phyloP scores from a whole-genome alignment of 331 rosid species.

The Quercus phellos region DNA sequence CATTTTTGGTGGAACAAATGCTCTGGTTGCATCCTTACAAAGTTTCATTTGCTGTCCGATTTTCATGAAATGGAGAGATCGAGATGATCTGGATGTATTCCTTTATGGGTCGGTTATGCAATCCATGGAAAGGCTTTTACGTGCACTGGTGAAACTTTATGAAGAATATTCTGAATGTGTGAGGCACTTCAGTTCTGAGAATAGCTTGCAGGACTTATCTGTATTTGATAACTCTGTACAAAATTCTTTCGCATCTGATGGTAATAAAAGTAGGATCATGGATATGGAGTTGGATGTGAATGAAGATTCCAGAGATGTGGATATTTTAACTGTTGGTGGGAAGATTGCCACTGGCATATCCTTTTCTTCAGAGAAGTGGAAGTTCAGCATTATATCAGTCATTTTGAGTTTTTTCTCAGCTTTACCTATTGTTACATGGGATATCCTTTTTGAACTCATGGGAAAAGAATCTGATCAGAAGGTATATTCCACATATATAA shows the following conservation, averaged over 20 bases:
- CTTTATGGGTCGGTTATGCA: constrained; percentile 45
- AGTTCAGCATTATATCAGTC: constrained; percentile 57
- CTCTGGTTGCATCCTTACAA: constrained; percentile 46
- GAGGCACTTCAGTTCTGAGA: constrained; percentile 39
- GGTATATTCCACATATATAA: constrained; percentile 38
- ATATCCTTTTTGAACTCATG: constrained; percentile 54
- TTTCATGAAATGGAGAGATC: constrained; percentile 39
- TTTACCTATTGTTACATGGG: constrained; percentile 55
- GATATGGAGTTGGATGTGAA: constrained; percentile 81
- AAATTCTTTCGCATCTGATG: constrained; percentile 31
- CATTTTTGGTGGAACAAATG: constrained; percentile 34
- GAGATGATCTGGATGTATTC: constrained; percentile 33
- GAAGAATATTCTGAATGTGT: constrained; percentile 49
- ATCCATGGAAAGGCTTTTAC: constrained; percentile 58
- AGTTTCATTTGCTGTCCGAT: constrained; percentile 65
- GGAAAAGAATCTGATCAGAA: constrained; percentile 60
- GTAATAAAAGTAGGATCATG: constrained; percentile 58
- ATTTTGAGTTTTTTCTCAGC: constrained; percentile 68
- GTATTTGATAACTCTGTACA: constrained; percentile 30
- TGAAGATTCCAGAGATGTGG: constrained; percentile 62
- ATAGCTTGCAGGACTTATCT: constrained; percentile 32
- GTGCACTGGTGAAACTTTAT: constrained; percentile 55
- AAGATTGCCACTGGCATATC: constrained; percentile 32
- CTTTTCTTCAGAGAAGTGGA: constrained; percentile 56
- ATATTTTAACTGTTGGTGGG: constrained; percentile 39